A percentile compares a stretch with the other conserved stretches of the same genome.
Evolutionary conservation across 768 basidiomycete genomes (phyloP).

Genomic region (Amanita brunnescens): DNA sequence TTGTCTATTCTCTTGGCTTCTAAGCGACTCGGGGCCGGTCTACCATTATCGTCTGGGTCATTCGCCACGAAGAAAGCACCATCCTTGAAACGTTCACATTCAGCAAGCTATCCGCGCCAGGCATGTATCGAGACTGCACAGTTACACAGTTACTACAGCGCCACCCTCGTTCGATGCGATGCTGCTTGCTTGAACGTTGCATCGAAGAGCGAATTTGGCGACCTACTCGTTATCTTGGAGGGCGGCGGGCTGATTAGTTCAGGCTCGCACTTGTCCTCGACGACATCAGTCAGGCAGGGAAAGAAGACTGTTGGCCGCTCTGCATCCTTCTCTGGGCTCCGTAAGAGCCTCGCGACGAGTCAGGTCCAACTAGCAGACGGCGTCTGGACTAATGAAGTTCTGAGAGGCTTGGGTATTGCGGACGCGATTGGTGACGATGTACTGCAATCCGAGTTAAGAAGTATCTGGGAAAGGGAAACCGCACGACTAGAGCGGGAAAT

Average conservation of each 20-base stretch:
- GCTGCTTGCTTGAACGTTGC: constrained; percentile 51
- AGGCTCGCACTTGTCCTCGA: constrained; percentile 20
- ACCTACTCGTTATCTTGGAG: constrained; percentile 65
- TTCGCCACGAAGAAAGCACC: constrained; percentile 27
- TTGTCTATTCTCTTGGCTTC: constrained; percentile 56
- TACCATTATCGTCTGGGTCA: constrained; percentile 37
- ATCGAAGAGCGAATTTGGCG: constrained; percentile 68
- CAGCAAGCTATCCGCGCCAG: constrained; percentile 19
- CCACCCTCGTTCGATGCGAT: constrained; percentile 48
- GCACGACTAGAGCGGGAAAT: constrained; percentile 35
- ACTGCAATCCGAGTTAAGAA: constrained; percentile 12
- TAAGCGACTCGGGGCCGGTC: constrained; percentile 49
- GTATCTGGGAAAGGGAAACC: constrained; percentile 46
- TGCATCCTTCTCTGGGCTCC: constrained; percentile 42
- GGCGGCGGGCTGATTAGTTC: constrained; percentile 56
- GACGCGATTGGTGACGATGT: constrained; percentile 37
- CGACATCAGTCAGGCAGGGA: constrained; percentile 35
- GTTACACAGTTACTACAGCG: constrained; percentile 55
- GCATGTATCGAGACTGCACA: constrained; percentile 44
- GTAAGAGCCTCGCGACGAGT: constrained; percentile 28
- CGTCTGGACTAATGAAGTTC: constrained; percentile 57
- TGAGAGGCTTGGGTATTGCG: constrained; percentile 58
- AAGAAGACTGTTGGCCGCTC: constrained; percentile 49
- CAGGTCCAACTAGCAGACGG: constrained; percentile 54
- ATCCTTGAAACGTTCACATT: constrained; percentile 46